Conservation (phyloP, 495 filamentous ascomycete species). For the Xylaria cubensis region DNA sequence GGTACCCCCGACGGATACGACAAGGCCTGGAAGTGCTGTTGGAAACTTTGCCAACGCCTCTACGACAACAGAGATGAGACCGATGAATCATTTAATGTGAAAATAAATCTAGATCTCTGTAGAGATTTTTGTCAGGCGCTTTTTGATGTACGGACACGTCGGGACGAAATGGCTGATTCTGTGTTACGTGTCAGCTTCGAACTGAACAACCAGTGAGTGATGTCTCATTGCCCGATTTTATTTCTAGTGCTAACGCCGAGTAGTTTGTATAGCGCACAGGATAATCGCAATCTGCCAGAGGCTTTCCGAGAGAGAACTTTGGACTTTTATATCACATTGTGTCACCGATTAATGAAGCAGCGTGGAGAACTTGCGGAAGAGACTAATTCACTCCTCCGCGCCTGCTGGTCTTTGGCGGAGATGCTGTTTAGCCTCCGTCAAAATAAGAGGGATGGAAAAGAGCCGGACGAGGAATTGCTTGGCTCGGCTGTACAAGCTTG, state of each 20-base stretch:
- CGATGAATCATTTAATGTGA: slow-evolving; percentile 69
- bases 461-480: slow-evolving; percentile 79
- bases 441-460: slow-evolving; percentile 74
- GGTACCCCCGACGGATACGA: slow-evolving; percentile 78
- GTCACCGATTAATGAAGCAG: slow-evolving; percentile 94
- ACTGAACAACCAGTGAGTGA: slow-evolving; percentile 79
- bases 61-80: slow-evolving; percentile 81
- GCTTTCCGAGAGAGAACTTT: slow-evolving; percentile 88
- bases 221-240: neutral
- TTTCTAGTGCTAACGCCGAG: neutral
- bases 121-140: slow-evolving; percentile 90
- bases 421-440: slow-evolving; percentile 94
- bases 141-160: slow-evolving; percentile 79
- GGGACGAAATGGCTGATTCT: slow-evolving; percentile 79
- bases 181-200: slow-evolving; percentile 91
- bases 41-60: slow-evolving; percentile 86
- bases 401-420: slow-evolving; percentile 90
- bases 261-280: slow-evolving; percentile 85
- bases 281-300: slow-evolving; percentile 77
- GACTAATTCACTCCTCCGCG: slow-evolving; percentile 80
- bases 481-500: slow-evolving; percentile 89
- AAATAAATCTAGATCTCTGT: slow-evolving; percentile 82
- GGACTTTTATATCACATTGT: slow-evolving; percentile 93
- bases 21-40: slow-evolving; percentile 89
- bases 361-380: slow-evolving; percentile 75